These are phyloP conservation scores for Elsinoe arachidis DNA, from an alignment of 2,329 filamentous ascomycete genomes.

Conservation along the genomic window DNA sequence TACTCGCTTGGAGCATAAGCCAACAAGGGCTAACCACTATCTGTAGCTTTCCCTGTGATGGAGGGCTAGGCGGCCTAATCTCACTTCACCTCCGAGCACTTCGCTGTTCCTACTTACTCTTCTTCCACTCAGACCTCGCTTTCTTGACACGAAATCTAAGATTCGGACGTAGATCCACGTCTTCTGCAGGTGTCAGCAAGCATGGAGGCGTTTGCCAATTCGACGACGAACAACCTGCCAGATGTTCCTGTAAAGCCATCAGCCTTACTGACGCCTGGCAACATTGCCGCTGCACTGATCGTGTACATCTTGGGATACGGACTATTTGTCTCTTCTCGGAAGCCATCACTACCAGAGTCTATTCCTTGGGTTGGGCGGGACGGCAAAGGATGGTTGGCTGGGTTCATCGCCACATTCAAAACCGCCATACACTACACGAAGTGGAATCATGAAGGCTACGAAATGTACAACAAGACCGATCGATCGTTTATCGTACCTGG, in stretches of 20 bases:
- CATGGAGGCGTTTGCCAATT: conserved; percentile 1
- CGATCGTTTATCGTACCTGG: not conserved
- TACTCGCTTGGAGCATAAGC: too few relatives aligned
- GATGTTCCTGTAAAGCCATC: conserved; percentile 1
- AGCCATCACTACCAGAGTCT: not conserved
- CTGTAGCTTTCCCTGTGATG: too few relatives aligned
- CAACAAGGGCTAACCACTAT: too few relatives aligned
- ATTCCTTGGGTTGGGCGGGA: conserved; percentile 1
- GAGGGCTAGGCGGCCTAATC: too few relatives aligned
- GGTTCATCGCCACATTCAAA: conserved; percentile 1
- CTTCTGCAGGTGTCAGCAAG: not conserved
- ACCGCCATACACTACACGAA: not conserved
- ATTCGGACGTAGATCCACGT: too few relatives aligned
- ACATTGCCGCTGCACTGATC: not conserved
- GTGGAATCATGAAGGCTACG: conserved; percentile 3
- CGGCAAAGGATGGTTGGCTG: conserved; percentile 3
- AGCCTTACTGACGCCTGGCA: not conserved
- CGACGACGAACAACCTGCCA: not conserved
- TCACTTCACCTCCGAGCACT: too few relatives aligned
- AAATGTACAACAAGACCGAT: conserved; percentile 6
- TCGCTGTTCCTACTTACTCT: too few relatives aligned
- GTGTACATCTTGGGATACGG: not conserved
- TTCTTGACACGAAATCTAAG: too few relatives aligned
- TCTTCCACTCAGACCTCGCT: too few relatives aligned
- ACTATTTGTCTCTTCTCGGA: not conserved